A percentile compares a stretch with the other conserved stretches of the same genome.
Conservation (phyloP, 2,329 filamentous ascomycete genomes). For the Calonectria montana region DNA sequence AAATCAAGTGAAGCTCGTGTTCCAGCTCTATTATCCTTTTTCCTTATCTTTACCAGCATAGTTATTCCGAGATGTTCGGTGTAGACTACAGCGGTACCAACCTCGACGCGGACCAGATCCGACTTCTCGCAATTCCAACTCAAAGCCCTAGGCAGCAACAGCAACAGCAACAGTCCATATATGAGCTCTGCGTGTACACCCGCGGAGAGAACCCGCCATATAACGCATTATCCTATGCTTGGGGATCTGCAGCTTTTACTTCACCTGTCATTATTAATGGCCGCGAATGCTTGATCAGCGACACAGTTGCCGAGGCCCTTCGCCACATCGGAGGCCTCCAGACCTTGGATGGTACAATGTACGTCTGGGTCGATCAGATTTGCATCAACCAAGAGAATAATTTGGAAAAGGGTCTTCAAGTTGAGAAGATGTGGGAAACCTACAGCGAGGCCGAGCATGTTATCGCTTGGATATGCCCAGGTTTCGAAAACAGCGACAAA, state of each 20-base stretch:
- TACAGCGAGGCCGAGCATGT: constrained; percentile 18
- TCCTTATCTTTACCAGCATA: not conserved
- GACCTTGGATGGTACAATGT: not conserved
- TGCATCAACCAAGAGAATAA: constrained; percentile 29
- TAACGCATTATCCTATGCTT: constrained; percentile 11
- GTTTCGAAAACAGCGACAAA: not conserved
- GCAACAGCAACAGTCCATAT: not conserved
- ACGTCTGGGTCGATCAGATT: constrained; percentile 27
- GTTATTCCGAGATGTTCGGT: not conserved
- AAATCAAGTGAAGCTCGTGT: not conserved
- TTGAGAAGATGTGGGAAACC: constrained; percentile 25
- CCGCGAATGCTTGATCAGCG: not conserved
- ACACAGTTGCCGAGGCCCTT: constrained; percentile 5
- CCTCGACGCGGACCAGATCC: not conserved
- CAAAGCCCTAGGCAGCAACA: not conserved
- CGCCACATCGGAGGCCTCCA: not conserved
- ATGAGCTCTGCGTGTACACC: not conserved
- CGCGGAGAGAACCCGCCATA: constrained; percentile 1
- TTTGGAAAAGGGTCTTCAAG: constrained; percentile 23
- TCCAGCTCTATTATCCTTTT: not conserved
- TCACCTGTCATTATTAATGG: not conserved
- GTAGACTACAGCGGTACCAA: not conserved
- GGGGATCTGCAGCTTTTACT: not conserved
- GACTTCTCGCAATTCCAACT: not conserved
- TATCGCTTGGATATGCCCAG: constrained; percentile 18